Percentiles rank a stretch among this genome's conserved stretches.
Conservation (phyloP, 1,139 yeast genomes). For the Pneumocystis oryctolagi region DNA sequence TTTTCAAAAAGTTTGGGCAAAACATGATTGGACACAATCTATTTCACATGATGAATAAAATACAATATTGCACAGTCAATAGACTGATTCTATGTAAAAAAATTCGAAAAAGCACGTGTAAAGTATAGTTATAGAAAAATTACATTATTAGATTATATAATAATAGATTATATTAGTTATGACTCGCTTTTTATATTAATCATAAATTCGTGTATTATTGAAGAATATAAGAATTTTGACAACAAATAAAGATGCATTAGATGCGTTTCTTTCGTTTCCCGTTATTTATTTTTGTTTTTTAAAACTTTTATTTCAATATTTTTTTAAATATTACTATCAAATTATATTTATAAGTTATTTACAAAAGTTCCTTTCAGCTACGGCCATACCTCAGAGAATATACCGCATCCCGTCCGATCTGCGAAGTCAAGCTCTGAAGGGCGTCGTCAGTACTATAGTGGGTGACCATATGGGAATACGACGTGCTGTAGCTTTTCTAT, state of each 20-base stretch:
- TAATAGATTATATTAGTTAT: too few species aligned
- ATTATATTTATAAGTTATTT: not conserved
- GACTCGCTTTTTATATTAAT: too few species aligned
- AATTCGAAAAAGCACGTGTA: too few species aligned
- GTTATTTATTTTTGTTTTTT: too few species aligned
- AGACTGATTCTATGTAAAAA: not conserved
- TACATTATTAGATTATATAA: too few species aligned
- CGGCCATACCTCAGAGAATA: slow-evolving; percentile 3
- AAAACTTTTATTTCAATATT: too few species aligned
- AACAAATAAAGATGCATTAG: too few species aligned
- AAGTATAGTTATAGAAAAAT: too few species aligned
- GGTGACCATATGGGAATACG: slow-evolving; percentile 4
- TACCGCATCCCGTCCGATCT: slow-evolving; percentile 5
- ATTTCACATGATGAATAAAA: not conserved
- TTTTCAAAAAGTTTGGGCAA: slow-evolving; percentile 21
- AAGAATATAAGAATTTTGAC: too few species aligned
- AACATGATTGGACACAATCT: slow-evolving; percentile 23
- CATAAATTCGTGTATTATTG: too few species aligned
- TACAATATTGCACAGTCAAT: not conserved
- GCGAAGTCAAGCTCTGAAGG: slow-evolving; percentile 4
- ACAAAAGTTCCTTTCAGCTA: not conserved
- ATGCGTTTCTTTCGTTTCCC: too few species aligned
- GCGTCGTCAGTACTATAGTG: slow-evolving; percentile 3
- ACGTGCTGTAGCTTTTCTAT: slow-evolving; percentile 10
- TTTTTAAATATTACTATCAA: too few species aligned